phyloP scores from a whole-genome alignment of 2,329 filamentous ascomycete genomes.

The Dendryphion nanum region DNA sequence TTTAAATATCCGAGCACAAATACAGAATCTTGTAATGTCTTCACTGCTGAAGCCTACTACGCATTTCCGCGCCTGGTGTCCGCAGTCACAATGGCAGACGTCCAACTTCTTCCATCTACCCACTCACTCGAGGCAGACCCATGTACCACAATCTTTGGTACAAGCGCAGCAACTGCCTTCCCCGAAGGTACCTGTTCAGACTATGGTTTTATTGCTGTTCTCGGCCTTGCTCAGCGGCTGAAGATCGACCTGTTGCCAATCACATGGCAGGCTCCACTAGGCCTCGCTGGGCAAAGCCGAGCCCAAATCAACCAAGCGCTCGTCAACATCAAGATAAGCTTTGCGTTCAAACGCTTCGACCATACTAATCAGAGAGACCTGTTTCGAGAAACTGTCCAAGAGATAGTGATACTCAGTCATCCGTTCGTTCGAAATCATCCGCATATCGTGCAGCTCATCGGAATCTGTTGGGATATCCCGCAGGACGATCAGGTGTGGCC shows the following conservation, averaged over 20 bases:
- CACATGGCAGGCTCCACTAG: conserved; percentile 13
- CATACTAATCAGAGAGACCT: neutral
- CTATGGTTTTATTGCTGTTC: conserved; percentile 11
- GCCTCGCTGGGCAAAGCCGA: conserved; percentile 6
- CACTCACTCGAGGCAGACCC: neutral
- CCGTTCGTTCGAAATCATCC: no score
- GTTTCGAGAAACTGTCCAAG: conserved; percentile 5
- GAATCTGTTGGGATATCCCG: conserved; percentile 10
- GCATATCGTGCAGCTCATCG: no score
- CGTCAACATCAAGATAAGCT: conserved; percentile 9
- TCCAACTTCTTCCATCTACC: neutral
- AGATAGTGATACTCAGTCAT: no score
- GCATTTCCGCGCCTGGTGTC: no score
- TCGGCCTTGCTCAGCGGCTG: conserved; percentile 7
- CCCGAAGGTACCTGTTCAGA: neutral
- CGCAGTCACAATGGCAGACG: no score
- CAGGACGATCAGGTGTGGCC: conserved; percentile 8
- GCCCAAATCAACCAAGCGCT: conserved; percentile 11
- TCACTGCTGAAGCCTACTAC: no score
- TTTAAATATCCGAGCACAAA: no score
- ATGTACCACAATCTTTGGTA: neutral
- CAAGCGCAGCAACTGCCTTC: neutral
- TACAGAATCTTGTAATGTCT: no score
- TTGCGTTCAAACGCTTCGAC: conserved; percentile 14
- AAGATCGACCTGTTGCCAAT: conserved; percentile 16